Conservation (phyloP, 805 yeast species). For the Candida hungchunana region DNA sequence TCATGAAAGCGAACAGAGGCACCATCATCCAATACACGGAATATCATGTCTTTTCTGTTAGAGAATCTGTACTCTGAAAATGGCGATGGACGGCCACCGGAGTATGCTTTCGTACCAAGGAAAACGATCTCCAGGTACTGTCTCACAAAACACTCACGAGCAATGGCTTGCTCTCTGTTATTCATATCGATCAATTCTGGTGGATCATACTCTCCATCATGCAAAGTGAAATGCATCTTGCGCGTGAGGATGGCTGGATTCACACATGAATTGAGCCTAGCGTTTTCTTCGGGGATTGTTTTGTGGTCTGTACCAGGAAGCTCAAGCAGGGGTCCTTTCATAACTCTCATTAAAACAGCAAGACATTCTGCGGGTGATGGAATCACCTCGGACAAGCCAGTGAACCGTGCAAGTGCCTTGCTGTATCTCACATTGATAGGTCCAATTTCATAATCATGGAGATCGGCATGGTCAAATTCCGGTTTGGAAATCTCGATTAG, state of each 20-base stretch:
- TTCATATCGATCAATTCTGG: constrained; percentile 38
- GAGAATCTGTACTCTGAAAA: constrained; percentile 27
- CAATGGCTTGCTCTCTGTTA: constrained; percentile 29
- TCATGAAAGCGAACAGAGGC: constrained; percentile 25
- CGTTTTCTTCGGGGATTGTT: constrained; percentile 50
- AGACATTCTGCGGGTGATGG: constrained; percentile 61
- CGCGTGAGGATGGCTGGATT: constrained; percentile 48
- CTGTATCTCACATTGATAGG: constrained; percentile 50
- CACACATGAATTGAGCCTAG: constrained; percentile 51
- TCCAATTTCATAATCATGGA: constrained; percentile 42
- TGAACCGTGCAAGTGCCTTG: constrained; percentile 29
- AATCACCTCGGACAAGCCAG: constrained; percentile 21
- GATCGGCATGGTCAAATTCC: constrained; percentile 46
- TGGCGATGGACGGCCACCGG: constrained; percentile 24
- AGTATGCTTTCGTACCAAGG: constrained; percentile 34
- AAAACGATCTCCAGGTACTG: constrained; percentile 51
- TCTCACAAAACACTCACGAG: constrained; percentile 49
- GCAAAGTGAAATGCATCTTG: constrained; percentile 41
- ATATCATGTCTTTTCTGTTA: constrained; percentile 26
- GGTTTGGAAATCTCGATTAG: constrained; percentile 50
- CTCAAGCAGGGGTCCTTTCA: constrained; percentile 60
- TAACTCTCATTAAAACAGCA: constrained; percentile 54
- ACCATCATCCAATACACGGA: constrained; percentile 29
- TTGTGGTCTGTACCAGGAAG: constrained; percentile 42
- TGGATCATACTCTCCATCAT: constrained; percentile 38